Evolutionary conservation across 805 yeast species (phyloP), one percentile per base, ranked within the genome.

Genomic region (Danielia reshetovae): DNA sequence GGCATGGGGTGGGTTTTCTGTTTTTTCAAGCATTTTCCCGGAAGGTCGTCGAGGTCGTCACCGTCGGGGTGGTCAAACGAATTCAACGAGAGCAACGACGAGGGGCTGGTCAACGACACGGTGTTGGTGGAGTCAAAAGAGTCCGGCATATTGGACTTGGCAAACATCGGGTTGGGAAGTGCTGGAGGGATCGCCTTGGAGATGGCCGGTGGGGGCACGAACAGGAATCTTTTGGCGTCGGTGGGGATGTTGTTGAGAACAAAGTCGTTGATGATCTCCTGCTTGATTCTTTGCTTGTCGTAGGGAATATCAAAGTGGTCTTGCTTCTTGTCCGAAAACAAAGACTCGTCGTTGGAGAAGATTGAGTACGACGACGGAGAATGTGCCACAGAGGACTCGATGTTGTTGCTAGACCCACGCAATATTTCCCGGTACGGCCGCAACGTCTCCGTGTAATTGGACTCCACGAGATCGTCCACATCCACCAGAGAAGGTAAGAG

Each of bases 241-340:
- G 55, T 54, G 29, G 63, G 65, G 24, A 63, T 60, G 38, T 63
- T 63, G 47, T 64, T 64, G 43, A 64, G 48, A 34, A 52, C 39
- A 36, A 64, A 64, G 40, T 64, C 70, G 36, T 61, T 62, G 34
- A 63, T 60, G 37, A 62, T 63, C 40, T 63, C 69, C 40, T 64
- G 67, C 37, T 62, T 64, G 45, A 64, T 55, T 34, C 46, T 40
- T 37, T 47, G 42, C 48, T 48, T 32, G 15, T 48, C 51, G 38
- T 34, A 47, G 27, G 34, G 16, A 15, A 30, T 32, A 28, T 36
- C 46, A 7, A 32, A 29, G 30, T 17, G 31, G 22, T 43, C 48
- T 18, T 22, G 19, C 18, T 39, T 38, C 30, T 50, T 49, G 17
- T 42, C 49, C 18, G 27, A 43, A 9, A 43, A 19, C 24, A 43